Conservation (phyloP, 345 rosid genomes). For the Citrus mangshanensis region DNA sequence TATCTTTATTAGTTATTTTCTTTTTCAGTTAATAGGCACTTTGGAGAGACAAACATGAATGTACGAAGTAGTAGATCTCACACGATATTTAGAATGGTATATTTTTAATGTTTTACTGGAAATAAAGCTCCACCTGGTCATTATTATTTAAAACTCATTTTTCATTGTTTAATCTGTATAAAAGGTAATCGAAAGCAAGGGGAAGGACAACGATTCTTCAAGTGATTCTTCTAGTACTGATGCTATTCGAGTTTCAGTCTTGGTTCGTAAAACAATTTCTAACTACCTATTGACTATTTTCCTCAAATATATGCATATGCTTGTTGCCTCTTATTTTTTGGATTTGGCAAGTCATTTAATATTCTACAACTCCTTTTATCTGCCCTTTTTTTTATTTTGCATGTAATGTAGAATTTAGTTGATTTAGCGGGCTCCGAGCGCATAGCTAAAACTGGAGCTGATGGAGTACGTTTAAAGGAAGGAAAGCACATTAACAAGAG, state of each 20-base stretch:
- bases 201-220: slow-evolving; percentile 41
- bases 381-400: background rate
- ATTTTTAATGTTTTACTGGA: background rate
- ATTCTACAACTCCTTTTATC: slow-evolving; percentile 1
- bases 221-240: slow-evolving; percentile 39
- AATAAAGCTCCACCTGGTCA: background rate
- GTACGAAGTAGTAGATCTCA: slow-evolving; percentile 95
- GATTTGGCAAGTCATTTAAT: background rate
- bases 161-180: slow-evolving; percentile 12
- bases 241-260: slow-evolving; percentile 81
- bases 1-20: background rate
- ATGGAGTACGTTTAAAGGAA: slow-evolving; percentile 86
- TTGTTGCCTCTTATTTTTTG: background rate
- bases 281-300: background rate
- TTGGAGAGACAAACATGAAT: slow-evolving; percentile 97
- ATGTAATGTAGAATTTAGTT: slow-evolving; percentile 68
- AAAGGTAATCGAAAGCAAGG: slow-evolving; percentile 92
- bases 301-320: background rate
- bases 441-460: slow-evolving; percentile 94
- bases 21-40: slow-evolving; percentile 72
- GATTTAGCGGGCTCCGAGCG: slow-evolving; percentile 96
- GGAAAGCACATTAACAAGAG: slow-evolving; percentile 96
- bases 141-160: background rate
- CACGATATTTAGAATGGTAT: slow-evolving; percentile 95
- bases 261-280: slow-evolving; percentile 49